Conservation (phyloP, 768 basidiomycete genomes). For the Amanita muscaria region DNA sequence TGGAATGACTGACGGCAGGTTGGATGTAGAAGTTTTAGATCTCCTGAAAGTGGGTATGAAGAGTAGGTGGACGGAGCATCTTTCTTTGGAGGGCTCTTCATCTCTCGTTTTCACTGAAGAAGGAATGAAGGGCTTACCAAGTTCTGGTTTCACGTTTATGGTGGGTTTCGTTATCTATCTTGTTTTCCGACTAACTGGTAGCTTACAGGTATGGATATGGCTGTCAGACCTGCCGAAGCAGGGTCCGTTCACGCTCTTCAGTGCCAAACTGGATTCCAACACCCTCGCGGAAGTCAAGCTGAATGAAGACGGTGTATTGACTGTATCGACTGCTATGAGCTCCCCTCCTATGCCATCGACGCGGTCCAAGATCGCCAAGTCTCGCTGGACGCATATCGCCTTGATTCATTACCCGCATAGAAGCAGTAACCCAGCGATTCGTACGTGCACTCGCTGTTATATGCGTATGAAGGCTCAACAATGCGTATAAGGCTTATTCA, state of each 20-base stretch:
- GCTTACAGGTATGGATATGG: constrained; percentile 40
- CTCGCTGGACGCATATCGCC: constrained; percentile 65
- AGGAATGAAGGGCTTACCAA: constrained; percentile 44
- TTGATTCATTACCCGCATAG: constrained; percentile 59
- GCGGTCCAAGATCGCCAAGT: constrained; percentile 37
- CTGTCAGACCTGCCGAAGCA: constrained; percentile 30
- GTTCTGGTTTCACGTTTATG: constrained; percentile 66
- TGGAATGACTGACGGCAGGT: constrained; percentile 29
- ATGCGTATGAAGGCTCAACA: neutral
- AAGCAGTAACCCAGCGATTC: constrained; percentile 46
- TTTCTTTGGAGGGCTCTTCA: constrained; percentile 55
- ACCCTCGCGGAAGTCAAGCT: constrained; percentile 37
- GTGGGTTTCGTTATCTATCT: constrained; percentile 25
- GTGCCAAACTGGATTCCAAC: constrained; percentile 20
- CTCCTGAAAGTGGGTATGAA: constrained; percentile 63
- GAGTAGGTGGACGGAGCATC: constrained; percentile 71
- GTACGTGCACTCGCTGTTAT: constrained; percentile 30
- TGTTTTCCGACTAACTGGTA: constrained; percentile 1
- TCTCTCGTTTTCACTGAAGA: constrained; percentile 40
- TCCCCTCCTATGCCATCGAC: constrained; percentile 34
- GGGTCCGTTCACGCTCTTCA: constrained; percentile 29
- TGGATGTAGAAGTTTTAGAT: constrained; percentile 62
- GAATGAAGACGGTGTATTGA: constrained; percentile 48
- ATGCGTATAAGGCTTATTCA: constrained; percentile 52
- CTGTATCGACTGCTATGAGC: constrained; percentile 33